phyloP scores from a whole-genome alignment of 2,329 filamentous ascomycete genomes.

The Colletotrichum simmondsii region DNA sequence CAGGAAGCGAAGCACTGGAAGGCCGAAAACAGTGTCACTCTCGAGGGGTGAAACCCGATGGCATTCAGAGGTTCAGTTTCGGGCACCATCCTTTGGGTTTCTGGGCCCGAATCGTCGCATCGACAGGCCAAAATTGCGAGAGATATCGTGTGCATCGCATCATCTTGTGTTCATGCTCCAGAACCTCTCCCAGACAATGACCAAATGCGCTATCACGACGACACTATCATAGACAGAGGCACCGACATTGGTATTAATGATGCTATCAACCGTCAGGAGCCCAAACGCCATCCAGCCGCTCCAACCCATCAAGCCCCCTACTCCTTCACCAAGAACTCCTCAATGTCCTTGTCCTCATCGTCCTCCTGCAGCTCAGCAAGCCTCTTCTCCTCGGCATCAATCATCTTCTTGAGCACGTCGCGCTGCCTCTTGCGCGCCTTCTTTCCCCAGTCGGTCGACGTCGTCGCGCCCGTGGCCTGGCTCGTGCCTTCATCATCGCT shows the following conservation, averaged over 20 bases:
- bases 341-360: slow-evolving; percentile 80
- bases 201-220: not conserved
- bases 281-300: slow-evolving; percentile 3
- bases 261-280: not conserved
- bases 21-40: not conserved
- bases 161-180: not conserved
- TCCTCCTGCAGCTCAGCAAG: slow-evolving; percentile 67
- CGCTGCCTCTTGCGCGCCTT: slow-evolving; percentile 77
- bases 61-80: not conserved
- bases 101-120: not conserved
- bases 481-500: slow-evolving; percentile 61
- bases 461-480: slow-evolving; percentile 55
- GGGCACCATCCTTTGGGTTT: not conserved
- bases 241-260: slow-evolving; percentile 1
- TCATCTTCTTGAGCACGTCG: slow-evolving; percentile 71
- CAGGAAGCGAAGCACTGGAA: not conserved
- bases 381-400: slow-evolving; percentile 71
- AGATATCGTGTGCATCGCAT: not conserved
- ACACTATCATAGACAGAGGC: not conserved
- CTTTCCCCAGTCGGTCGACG: slow-evolving; percentile 73
- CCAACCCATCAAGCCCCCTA: not conserved
- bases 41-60: not conserved
- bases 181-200: not conserved
- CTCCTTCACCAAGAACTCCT: slow-evolving; percentile 68
- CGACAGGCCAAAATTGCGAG: not conserved